phyloP scores from a whole-genome alignment of 164 flowering plant species.

The Umbilicus rupestris region DNA sequence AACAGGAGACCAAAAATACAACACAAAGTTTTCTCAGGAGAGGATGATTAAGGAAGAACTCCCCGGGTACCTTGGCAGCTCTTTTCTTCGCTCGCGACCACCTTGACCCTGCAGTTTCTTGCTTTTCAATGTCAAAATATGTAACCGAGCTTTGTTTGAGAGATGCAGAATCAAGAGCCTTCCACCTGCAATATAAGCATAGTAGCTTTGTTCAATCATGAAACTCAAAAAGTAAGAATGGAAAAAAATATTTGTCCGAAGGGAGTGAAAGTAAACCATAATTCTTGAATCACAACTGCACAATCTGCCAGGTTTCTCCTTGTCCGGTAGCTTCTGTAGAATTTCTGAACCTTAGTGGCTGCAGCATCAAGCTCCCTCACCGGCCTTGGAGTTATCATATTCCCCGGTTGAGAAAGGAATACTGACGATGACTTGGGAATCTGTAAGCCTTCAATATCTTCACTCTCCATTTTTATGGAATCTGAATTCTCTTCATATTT shows the following conservation, averaged over 20 bases:
- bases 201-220: not conserved
- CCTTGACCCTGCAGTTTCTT: constrained; percentile 28
- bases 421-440: constrained; percentile 5
- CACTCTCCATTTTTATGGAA: not conserved
- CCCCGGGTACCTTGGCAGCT: constrained; percentile 30
- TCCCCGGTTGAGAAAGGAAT: constrained; percentile 13
- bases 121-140: constrained; percentile 28
- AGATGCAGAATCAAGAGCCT: constrained; percentile 40
- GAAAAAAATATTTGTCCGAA: not conserved
- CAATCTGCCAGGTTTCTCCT: constrained; percentile 44
- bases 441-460: not conserved
- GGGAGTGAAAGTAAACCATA: constrained; percentile 22
- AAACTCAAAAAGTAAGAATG: not conserved
- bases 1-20: not conserved
- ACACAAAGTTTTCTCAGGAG: not conserved
- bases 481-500: constrained; percentile 1
- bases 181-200: constrained; percentile 29
- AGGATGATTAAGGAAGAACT: not conserved
- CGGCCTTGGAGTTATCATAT: constrained; percentile 27
- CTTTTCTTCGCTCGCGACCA: constrained; percentile 35
- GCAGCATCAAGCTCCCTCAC: constrained; percentile 34
- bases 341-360: constrained; percentile 35
- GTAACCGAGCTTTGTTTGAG: constrained; percentile 30
- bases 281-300: constrained; percentile 41
- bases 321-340: constrained; percentile 40